Evolutionary conservation across 768 basidiomycete species (phyloP).

Genomic region (Kwoniella botswanensis): DNA sequence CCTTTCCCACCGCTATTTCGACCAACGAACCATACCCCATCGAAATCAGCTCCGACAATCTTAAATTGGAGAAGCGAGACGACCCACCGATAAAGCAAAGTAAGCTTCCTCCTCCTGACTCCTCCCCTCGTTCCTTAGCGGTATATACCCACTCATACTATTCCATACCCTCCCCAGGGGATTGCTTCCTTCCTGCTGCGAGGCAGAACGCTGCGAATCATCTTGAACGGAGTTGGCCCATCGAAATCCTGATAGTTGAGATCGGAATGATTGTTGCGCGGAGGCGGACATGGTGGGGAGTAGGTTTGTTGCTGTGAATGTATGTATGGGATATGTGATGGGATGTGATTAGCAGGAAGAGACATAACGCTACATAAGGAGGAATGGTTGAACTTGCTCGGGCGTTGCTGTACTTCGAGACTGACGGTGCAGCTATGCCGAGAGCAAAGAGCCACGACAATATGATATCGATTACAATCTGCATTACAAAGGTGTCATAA

Average conservation of each 20-base stretch:
- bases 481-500: slow-evolving; percentile 2
- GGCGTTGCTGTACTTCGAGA: no score
- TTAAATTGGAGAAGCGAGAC: not conserved
- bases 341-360: not conserved
- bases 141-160: slow-evolving; percentile 82
- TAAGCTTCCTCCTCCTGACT: slow-evolving; percentile 96
- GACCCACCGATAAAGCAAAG: slow-evolving; percentile 63
- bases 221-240: slow-evolving; percentile 58
- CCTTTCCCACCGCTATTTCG: slow-evolving; percentile 90
- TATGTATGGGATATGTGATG: not conserved
- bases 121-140: slow-evolving; percentile 76
- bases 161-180: slow-evolving; percentile 88
- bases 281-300: slow-evolving; percentile 40
- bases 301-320: no score
- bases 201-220: slow-evolving; percentile 34
- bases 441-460: no score
- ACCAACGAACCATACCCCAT: slow-evolving; percentile 42
- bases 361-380: no score
- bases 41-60: not conserved
- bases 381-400: no score
- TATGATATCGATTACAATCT: not conserved
- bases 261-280: slow-evolving; percentile 53
- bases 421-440: no score
- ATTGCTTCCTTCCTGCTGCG: slow-evolving; percentile 58
- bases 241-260: slow-evolving; percentile 57